These are phyloP conservation scores for Termitomyces sp. DNA, from an alignment of 1,284 basidiomycete species.

Conservation along the genomic window DNA sequence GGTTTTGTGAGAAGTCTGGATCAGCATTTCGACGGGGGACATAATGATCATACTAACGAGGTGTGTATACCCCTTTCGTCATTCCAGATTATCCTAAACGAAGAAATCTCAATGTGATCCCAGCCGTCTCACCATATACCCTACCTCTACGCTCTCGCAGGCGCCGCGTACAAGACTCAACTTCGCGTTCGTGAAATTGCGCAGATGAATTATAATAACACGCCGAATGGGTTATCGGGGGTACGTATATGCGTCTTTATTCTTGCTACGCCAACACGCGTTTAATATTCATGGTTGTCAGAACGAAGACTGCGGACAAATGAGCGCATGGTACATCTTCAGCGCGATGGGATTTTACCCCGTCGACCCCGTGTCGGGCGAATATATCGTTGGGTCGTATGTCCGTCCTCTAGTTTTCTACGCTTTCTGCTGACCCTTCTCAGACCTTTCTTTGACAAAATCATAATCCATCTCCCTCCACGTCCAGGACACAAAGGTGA, in stretches of 20 bases:
- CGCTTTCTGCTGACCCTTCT: not conserved
- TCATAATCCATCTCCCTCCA: slow-evolving; percentile 51
- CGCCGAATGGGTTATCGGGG: slow-evolving; percentile 63
- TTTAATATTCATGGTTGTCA: slow-evolving; percentile 20
- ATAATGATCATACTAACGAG: slow-evolving; percentile 84
- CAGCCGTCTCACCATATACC: slow-evolving; percentile 81
- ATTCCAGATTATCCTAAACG: not conserved
- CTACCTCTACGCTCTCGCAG: slow-evolving; percentile 73
- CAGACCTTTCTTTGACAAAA: slow-evolving; percentile 65
- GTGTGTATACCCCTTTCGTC: slow-evolving; percentile 27
- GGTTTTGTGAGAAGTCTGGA: slow-evolving; percentile 68
- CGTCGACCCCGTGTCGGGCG: slow-evolving; percentile 73
- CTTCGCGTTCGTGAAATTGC: slow-evolving; percentile 67
- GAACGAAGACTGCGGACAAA: slow-evolving; percentile 89
- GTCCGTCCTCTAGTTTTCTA: slow-evolving; percentile 21
- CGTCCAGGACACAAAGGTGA: slow-evolving; percentile 1
- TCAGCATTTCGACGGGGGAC: slow-evolving; percentile 73
- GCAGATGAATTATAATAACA: slow-evolving; percentile 58
- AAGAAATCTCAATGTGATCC: not conserved
- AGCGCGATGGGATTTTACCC: slow-evolving; percentile 82
- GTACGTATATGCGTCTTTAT: slow-evolving; percentile 29
- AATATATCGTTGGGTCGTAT: slow-evolving; percentile 71
- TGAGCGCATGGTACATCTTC: slow-evolving; percentile 86
- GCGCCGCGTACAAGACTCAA: slow-evolving; percentile 66
- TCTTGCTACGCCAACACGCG: not conserved